A percentile compares a stretch with the other conserved stretches of the same genome.
These are phyloP conservation scores for Rhypophila decipiens DNA, from an alignment of 495 filamentous ascomycete genomes.

Conservation along the genomic window DNA sequence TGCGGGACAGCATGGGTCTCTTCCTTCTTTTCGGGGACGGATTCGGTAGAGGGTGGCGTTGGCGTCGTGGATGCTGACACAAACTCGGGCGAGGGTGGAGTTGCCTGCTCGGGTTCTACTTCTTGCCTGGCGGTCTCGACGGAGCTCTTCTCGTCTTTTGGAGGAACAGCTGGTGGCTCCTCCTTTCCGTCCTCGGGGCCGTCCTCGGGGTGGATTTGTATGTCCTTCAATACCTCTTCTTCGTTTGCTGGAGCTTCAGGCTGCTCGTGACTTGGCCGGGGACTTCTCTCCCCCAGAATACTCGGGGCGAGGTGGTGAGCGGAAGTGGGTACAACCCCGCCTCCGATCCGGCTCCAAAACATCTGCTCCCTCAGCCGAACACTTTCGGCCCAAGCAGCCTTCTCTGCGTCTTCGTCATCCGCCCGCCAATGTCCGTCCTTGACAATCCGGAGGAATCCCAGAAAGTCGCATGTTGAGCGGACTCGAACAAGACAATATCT, in stretches of 20 bases:
- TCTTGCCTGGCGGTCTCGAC: no score
- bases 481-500: slow-evolving; percentile 78
- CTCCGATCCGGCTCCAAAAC: slow-evolving; percentile 92
- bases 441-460: slow-evolving; percentile 81
- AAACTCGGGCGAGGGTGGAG: no score
- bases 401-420: slow-evolving; percentile 69
- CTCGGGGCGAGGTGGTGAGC: slow-evolving; percentile 26
- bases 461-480: slow-evolving; percentile 82
- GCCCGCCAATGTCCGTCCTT: slow-evolving; percentile 83
- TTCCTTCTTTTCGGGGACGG: no score
- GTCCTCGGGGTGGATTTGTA: no score
- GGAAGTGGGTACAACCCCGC: slow-evolving; percentile 65
- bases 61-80: no score
- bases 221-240: no score
- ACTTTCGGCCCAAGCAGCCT: slow-evolving; percentile 88
- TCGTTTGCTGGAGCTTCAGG: neutral
- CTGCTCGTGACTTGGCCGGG: slow-evolving; percentile 21
- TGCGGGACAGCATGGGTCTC: no score
- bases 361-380: slow-evolving; percentile 83
- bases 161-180: no score
- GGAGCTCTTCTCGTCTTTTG: no score
- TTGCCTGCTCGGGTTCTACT: no score
- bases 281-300: slow-evolving; percentile 20
- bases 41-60: no score
- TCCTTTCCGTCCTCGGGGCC: no score